Evolutionary conservation across 306 rosid species (phyloP).

Genomic region (Sicyos baderoa): DNA sequence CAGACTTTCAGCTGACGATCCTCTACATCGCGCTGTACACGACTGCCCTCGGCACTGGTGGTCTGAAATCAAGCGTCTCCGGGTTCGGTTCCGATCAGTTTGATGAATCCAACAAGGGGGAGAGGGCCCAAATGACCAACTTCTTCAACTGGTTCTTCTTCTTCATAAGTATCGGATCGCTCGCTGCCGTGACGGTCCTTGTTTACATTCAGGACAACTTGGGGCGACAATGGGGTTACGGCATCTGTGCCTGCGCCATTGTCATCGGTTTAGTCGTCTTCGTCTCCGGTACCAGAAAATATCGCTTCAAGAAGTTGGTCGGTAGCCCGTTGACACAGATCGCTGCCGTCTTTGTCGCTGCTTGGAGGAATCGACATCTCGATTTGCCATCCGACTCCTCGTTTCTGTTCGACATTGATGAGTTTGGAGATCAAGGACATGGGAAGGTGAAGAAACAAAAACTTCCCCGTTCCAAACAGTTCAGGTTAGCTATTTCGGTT

Average conservation of each 20-base stretch:
- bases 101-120: constrained; percentile 47
- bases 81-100: constrained; percentile 91
- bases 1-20: constrained; percentile 35
- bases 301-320: constrained; percentile 54
- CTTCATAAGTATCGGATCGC: constrained; percentile 73
- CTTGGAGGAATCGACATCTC: constrained; percentile 48
- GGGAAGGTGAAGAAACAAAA: constrained; percentile 46
- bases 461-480: constrained; percentile 57
- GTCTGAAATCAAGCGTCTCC: constrained; percentile 75
- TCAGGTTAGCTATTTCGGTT: constrained; percentile 34
- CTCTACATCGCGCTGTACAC: constrained; percentile 60
- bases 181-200: constrained; percentile 55
- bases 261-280: constrained; percentile 41
- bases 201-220: constrained; percentile 65
- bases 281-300: constrained; percentile 57
- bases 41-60: constrained; percentile 81
- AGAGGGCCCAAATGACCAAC: constrained; percentile 43
- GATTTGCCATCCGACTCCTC: constrained; percentile 46
- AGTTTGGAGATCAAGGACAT: constrained; percentile 27
- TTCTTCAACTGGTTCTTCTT: constrained; percentile 92
- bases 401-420: constrained; percentile 37
- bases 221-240: constrained; percentile 83
- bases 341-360: constrained; percentile 52
- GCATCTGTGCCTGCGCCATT: constrained; percentile 59
- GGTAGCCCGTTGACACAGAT: constrained; percentile 88